Conservation (phyloP, 1,284 basidiomycete species). For the Ustilago lituana region DNA sequence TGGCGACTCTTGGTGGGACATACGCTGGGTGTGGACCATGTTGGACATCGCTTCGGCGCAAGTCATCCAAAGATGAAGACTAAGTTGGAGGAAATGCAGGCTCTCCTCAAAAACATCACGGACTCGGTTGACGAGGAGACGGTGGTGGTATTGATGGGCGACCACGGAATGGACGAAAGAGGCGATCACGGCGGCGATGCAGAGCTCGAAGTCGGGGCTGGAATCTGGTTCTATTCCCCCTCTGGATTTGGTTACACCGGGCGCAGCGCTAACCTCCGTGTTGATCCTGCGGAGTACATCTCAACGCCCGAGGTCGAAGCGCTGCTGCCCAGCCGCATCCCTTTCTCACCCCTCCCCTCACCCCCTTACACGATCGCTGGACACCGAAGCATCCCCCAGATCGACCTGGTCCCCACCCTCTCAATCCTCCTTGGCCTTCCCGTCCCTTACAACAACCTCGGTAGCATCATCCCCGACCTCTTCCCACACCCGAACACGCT, state of each 20-base stretch:
- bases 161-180: slow-evolving; percentile 95
- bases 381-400: slow-evolving; percentile 83
- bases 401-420: slow-evolving; percentile 90
- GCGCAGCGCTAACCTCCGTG: background rate
- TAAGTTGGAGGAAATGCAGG: slow-evolving; percentile 77
- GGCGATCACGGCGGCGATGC: slow-evolving; percentile 97
- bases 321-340: slow-evolving; percentile 18
- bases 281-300: slow-evolving; percentile 24
- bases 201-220: slow-evolving; percentile 83
- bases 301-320: slow-evolving; percentile 10
- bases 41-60: slow-evolving; percentile 91
- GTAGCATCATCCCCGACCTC: slow-evolving; percentile 87
- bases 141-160: slow-evolving; percentile 88
- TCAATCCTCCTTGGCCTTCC: slow-evolving; percentile 91
- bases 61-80: slow-evolving; percentile 84
- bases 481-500: slow-evolving; percentile 72
- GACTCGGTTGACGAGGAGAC: slow-evolving; percentile 57
- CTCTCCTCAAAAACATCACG: slow-evolving; percentile 45
- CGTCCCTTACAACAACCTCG: slow-evolving; percentile 95
- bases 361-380: slow-evolving; percentile 57
- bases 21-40: slow-evolving; percentile 96
- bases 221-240: slow-evolving; percentile 82
- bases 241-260: slow-evolving; percentile 14
- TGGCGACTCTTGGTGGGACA: slow-evolving; percentile 92
- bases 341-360: slow-evolving; percentile 57